Evolutionary conservation across 371 early-diverging fungal species (phyloP).

Genomic region (Zychaea mexicana): DNA sequence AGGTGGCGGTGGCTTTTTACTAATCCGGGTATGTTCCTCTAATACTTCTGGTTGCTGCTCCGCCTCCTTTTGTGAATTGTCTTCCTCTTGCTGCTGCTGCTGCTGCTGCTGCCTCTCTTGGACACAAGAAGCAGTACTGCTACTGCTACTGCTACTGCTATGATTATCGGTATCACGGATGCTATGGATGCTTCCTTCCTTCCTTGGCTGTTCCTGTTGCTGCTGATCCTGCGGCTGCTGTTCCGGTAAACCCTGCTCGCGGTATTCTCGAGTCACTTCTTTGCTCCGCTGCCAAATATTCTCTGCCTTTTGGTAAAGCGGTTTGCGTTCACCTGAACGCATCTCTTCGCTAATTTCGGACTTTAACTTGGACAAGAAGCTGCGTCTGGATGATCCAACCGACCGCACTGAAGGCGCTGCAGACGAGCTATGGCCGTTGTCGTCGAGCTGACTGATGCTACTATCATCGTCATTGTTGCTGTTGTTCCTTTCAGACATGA

Average conservation of each 20-base stretch:
- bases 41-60: not conserved
- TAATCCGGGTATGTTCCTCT: slow-evolving; percentile 8
- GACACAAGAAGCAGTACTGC: too few relatives aligned
- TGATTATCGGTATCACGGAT: not conserved
- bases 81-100: not conserved
- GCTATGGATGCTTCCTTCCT: not conserved
- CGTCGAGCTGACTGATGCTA: not conserved
- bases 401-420: not conserved
- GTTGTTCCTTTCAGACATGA: not conserved
- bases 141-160: not conserved
- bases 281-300: slow-evolving; percentile 13
- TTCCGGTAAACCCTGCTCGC: not conserved
- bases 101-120: not conserved
- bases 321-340: not conserved
- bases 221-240: not conserved
- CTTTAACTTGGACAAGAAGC: slow-evolving; percentile 13
- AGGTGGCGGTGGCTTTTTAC: slow-evolving; percentile 4
- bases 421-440: not conserved
- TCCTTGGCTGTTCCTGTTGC: not conserved
- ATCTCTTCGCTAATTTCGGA: not conserved
- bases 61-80: not conserved
- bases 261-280: slow-evolving; percentile 8
- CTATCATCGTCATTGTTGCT: not conserved
- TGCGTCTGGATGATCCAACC: slow-evolving; percentile 1
- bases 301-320: slow-evolving; percentile 16